Conservation (phyloP, 257 asterid species). For the Solanum rostratum region DNA sequence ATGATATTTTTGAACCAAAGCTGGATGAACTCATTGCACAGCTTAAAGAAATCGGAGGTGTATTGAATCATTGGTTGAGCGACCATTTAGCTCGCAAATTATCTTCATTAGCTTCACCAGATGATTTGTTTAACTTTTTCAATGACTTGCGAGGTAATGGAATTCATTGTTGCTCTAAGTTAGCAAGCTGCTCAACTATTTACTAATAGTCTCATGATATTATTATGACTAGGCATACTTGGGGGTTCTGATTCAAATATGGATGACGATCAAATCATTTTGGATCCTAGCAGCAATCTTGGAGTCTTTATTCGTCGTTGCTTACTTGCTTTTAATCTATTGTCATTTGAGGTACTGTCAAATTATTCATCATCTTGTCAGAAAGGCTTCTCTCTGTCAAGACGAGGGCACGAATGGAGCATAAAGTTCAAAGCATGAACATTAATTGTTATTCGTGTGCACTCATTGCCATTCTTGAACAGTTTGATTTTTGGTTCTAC, state of each 20-base stretch:
- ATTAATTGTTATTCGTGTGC: background rate
- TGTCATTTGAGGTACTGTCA: conserved; percentile 72
- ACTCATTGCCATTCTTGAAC: background rate
- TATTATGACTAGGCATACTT: conserved; percentile 43
- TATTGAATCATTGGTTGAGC: conserved; percentile 58
- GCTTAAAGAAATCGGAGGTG: conserved; percentile 52
- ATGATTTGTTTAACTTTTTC: conserved; percentile 81
- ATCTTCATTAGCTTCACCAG: conserved; percentile 58
- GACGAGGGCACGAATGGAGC: background rate
- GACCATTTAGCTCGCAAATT: conserved; percentile 52
- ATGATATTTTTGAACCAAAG: conserved; percentile 69
- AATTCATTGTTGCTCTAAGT: background rate
- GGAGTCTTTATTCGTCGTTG: conserved; percentile 84
- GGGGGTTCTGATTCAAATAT: conserved; percentile 54
- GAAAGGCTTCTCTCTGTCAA: background rate
- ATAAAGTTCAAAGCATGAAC: background rate
- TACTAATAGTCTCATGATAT: background rate
- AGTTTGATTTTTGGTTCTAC: background rate
- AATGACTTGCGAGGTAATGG: conserved; percentile 61
- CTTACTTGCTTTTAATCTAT: conserved; percentile 67
- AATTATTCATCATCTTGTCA: background rate
- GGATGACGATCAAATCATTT: conserved; percentile 86
- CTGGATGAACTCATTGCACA: conserved; percentile 52
- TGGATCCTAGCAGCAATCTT: conserved; percentile 72
- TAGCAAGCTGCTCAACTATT: background rate